Evolutionary conservation across 2,329 filamentous ascomycete genomes (phyloP).

Genomic region (Epichloe aotearoae): DNA sequence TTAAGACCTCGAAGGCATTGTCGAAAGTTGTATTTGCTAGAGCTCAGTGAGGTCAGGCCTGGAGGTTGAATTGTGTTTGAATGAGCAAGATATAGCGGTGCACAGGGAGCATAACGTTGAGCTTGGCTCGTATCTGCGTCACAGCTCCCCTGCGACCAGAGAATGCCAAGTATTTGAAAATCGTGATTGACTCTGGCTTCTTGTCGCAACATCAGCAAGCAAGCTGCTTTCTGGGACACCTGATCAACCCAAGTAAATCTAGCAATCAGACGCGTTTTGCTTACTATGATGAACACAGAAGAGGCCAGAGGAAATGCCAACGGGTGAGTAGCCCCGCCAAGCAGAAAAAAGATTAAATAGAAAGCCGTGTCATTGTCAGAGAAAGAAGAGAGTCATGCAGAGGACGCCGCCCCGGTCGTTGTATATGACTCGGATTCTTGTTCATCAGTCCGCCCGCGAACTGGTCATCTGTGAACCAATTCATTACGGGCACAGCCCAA

Average conservation of each 20-base stretch:
- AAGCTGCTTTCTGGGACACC: background rate
- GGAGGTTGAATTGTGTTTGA: background rate
- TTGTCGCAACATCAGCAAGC: background rate
- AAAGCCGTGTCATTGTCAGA: slow-evolving; percentile 21
- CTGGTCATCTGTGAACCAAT: slow-evolving; percentile 3
- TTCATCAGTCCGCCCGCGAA: slow-evolving; percentile 5
- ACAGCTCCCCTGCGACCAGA: background rate
- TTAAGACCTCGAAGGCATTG: background rate
- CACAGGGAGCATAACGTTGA: background rate
- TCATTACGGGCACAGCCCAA: slow-evolving; percentile 1
- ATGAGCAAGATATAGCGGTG: background rate
- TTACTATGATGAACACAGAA: background rate
- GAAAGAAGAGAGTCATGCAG: slow-evolving; percentile 12
- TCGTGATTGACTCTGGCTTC: background rate
- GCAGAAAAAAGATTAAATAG: slow-evolving; percentile 4
- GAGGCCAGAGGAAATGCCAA: background rate
- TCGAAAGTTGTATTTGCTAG: background rate
- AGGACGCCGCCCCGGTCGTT: slow-evolving; percentile 20
- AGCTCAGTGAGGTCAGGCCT: background rate
- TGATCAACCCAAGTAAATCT: background rate
- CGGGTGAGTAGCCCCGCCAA: too few relatives aligned
- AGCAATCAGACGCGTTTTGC: background rate
- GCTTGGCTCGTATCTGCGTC: background rate
- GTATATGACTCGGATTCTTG: slow-evolving; percentile 17
- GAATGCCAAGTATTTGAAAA: background rate